Base-by-base conservation (phyloP, 768 basidiomycete species). In the Suillus spraguei region DNA sequence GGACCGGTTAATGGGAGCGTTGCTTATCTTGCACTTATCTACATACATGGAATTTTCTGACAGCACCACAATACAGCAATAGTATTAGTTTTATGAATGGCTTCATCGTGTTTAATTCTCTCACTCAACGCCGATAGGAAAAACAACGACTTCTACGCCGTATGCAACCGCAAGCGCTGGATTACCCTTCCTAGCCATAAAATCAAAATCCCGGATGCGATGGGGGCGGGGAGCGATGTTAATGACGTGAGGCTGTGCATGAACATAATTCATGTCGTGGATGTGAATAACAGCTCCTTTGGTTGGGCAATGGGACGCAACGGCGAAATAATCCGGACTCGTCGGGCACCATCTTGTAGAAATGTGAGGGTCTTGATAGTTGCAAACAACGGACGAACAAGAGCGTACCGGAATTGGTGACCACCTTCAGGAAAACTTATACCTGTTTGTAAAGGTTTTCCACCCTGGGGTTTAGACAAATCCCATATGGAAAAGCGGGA, bases 401-500 rank as follows among this genome's bases (percentile, higher is more conserved):
- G 16, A 60, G 63, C 66, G 60, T 74, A 91, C 88, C 91, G 82
- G 76, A 94, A 94, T 49, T 80, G 77, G 65, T 85, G 79, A 0
- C 86, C 85, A 6, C 90, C 90, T 64, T 91, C 88, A 36, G 85
- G 78, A 64, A 90, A 90, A 69, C 83, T 87, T 60, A 78, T 76
- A 2, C 89, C 89, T 5, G 82, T 81, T n/a, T 83, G 76, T 66
- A 78, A 76, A 1, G 92, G 92, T 66, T 90, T 87, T 8, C 93
- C 92, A 38, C 92, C 92, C 50, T 84, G 82, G 41, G 92, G 76
- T 67, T 84, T 85, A 14, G 85, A 82, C 60, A 91, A 80, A 70
- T 94, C 89, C 93, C 93, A 94, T 22, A 94, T 72, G 17, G 86
- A 82, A 71, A 91, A 92, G 59, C 80, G 81, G n/a, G 85, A 79